phyloP scores from a whole-genome alignment of 176 grass and related monocot genomes.

The Puccinellia tenuiflora region DNA sequence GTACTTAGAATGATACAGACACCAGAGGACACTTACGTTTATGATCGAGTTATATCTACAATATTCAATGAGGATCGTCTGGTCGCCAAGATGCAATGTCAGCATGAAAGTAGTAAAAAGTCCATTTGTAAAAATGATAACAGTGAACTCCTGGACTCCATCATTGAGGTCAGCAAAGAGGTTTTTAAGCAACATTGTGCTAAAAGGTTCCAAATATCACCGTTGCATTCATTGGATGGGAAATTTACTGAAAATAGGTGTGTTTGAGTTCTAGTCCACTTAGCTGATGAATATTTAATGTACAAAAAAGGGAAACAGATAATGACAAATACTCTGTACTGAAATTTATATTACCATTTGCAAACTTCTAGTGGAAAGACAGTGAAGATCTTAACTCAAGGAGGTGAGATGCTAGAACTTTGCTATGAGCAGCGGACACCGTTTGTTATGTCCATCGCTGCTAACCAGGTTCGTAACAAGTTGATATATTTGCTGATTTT shows the following conservation, averaged over 20 bases:
- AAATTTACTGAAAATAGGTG: conserved; percentile 65
- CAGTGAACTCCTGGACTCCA: conserved; percentile 66
- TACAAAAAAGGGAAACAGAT: conserved; percentile 4
- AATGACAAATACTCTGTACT: background rate
- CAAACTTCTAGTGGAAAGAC: conserved; percentile 62
- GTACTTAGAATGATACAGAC: conserved; percentile 90
- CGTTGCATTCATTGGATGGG: conserved; percentile 53
- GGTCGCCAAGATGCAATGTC: conserved; percentile 53
- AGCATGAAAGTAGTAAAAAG: conserved; percentile 54
- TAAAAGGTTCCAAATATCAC: conserved; percentile 85
- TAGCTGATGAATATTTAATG: conserved; percentile 12
- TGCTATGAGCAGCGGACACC: conserved; percentile 75
- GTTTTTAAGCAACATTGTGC: conserved; percentile 90
- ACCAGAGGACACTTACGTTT: conserved; percentile 87
- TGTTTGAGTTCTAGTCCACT: conserved; percentile 18
- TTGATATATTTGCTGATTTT: conserved; percentile 1
- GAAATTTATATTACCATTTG: conserved; percentile 13
- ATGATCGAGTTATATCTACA: conserved; percentile 86
- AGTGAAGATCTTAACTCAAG: conserved; percentile 85
- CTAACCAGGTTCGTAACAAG: conserved; percentile 57
- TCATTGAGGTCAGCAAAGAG: conserved; percentile 89
- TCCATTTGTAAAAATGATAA: conserved; percentile 47
- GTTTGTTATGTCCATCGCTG: conserved; percentile 71
- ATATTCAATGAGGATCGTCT: conserved; percentile 81
- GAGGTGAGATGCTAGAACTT: conserved; percentile 95